These are phyloP conservation scores for Hemileia vastatrix DNA, from an alignment of 1,284 basidiomycete species.

Conservation along the genomic window DNA sequence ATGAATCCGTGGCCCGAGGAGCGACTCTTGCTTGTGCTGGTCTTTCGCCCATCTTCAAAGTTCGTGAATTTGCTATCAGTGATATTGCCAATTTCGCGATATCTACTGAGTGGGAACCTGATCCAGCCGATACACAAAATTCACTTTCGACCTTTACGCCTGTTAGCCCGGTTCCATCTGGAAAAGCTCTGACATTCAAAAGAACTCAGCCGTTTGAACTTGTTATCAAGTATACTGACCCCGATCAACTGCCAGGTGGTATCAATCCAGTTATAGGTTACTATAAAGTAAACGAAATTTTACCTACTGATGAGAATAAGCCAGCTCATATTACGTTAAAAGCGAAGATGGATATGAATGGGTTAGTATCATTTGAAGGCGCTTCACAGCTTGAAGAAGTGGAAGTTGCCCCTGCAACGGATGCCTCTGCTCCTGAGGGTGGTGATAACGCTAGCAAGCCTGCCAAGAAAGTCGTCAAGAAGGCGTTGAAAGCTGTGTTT, in stretches of 20 bases:
- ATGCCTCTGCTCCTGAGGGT: constrained; percentile 49
- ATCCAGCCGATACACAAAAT: constrained; percentile 62
- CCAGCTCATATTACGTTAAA: constrained; percentile 74
- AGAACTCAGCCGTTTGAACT: constrained; percentile 75
- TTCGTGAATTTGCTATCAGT: constrained; percentile 76
- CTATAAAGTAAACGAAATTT: constrained; percentile 69
- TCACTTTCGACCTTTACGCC: constrained; percentile 75
- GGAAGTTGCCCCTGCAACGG: constrained; percentile 46
- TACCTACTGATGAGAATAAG: constrained; percentile 58
- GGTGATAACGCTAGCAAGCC: constrained; percentile 60
- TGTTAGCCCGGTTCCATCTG: constrained; percentile 73
- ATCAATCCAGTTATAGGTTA: constrained; percentile 73
- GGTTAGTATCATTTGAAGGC: constrained; percentile 70
- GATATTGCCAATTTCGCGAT: constrained; percentile 76
- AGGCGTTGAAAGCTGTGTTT: constrained; percentile 65
- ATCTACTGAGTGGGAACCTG: constrained; percentile 72
- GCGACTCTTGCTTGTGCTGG: constrained; percentile 89
- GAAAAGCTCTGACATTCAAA: constrained; percentile 89
- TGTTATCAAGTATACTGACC: constrained; percentile 68
- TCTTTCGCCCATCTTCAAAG: constrained; percentile 88
- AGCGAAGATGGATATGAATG: constrained; percentile 72
- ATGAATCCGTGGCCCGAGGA: constrained; percentile 84
- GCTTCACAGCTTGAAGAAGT: constrained; percentile 68
- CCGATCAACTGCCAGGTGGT: constrained; percentile 58
- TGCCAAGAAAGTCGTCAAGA: constrained; percentile 61